These are phyloP conservation scores for Pyrenopolyporus hunteri DNA, from an alignment of 495 filamentous ascomycete genomes.

Conservation along the genomic window DNA sequence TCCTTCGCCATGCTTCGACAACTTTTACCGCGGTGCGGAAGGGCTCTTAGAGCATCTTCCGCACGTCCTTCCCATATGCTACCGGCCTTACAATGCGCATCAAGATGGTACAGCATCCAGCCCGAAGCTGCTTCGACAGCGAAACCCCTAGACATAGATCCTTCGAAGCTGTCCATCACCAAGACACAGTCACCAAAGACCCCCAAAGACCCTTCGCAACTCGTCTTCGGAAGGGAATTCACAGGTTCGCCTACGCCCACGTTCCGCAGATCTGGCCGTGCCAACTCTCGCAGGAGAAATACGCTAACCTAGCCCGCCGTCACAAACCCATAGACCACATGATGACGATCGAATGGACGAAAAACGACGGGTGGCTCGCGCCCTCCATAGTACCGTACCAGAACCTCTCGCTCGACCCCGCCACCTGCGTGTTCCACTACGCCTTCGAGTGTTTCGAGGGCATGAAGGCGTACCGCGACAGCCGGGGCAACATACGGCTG, in stretches of 20 bases:
- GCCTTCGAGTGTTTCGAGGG: constrained; percentile 97
- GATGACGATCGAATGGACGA: constrained; percentile 94
- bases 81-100: constrained; percentile 32
- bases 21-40: constrained; percentile 35
- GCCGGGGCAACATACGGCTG: constrained; percentile 71
- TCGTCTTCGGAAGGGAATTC: constrained; percentile 88
- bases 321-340: constrained; percentile 79
- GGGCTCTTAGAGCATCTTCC: constrained; percentile 33
- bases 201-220: constrained; percentile 72
- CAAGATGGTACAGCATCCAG: constrained; percentile 64
- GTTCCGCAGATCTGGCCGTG: not conserved
- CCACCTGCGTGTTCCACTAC: constrained; percentile 98
- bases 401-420: constrained; percentile 93
- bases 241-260: constrained; percentile 62
- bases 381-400: constrained; percentile 91
- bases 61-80: constrained; percentile 14
- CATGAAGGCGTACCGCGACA: constrained; percentile 97
- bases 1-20: constrained; percentile 38
- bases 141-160: constrained; percentile 66
- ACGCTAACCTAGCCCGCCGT: not conserved
- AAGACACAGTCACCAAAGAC: constrained; percentile 78
- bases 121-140: constrained; percentile 58
- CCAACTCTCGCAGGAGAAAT: not conserved
- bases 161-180: constrained; percentile 73
- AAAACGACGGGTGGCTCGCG: constrained; percentile 72